A percentile compares a stretch with the other conserved stretches of the same genome.
Evolutionary conservation across 2,329 filamentous ascomycete species (phyloP).

Genomic region (Dryadomyces quercus-mongolicae): DNA sequence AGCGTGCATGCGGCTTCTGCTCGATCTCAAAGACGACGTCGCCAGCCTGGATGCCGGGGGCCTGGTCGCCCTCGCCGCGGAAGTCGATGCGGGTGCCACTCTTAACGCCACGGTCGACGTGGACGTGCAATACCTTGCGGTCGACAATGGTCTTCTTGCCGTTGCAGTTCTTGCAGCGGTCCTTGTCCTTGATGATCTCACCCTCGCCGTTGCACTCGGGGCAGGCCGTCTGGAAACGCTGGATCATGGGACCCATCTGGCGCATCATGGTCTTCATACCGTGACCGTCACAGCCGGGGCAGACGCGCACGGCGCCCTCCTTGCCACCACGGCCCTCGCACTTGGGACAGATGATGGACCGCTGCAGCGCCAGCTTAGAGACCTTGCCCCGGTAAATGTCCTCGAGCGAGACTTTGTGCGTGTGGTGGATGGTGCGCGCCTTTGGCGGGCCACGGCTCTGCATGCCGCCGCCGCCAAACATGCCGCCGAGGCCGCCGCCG

Average conservation of each 20-base stretch:
- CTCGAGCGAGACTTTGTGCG: conserved; percentile 95
- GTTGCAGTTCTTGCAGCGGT: conserved; percentile 90
- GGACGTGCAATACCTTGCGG: conserved; percentile 95
- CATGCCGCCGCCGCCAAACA: conserved; percentile 68
- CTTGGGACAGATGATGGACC: conserved; percentile 91
- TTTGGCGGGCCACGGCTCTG: conserved; percentile 70
- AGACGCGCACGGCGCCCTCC: conserved; percentile 93
- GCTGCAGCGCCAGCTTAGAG: conserved; percentile 92
- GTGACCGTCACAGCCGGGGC: conserved; percentile 77
- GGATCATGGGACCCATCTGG: conserved; percentile 99
- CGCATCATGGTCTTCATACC: conserved; percentile 99
- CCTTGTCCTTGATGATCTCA: conserved; percentile 92
- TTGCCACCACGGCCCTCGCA: conserved; percentile 93
- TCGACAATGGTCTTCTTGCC: conserved; percentile 98
- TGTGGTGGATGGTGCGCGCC: conserved; percentile 93
- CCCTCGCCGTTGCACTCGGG: conserved; percentile 96
- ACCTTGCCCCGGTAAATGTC: conserved; percentile 98
- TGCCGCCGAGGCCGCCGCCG: conserved; percentile 63
- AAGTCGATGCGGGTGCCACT: conserved; percentile 96
- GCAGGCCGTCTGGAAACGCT: conserved; percentile 98
- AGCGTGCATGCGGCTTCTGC: conserved; percentile 93
- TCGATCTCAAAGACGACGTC: conserved; percentile 99
- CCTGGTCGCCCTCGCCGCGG: conserved; percentile 90
- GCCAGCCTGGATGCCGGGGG: conserved; percentile 82
- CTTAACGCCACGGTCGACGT: conserved; percentile 89